Percentiles rank a stretch among this genome's conserved stretches.
Conservation (phyloP, 2,329 filamentous ascomycete species). For the Diaporthe humulicola region DNA sequence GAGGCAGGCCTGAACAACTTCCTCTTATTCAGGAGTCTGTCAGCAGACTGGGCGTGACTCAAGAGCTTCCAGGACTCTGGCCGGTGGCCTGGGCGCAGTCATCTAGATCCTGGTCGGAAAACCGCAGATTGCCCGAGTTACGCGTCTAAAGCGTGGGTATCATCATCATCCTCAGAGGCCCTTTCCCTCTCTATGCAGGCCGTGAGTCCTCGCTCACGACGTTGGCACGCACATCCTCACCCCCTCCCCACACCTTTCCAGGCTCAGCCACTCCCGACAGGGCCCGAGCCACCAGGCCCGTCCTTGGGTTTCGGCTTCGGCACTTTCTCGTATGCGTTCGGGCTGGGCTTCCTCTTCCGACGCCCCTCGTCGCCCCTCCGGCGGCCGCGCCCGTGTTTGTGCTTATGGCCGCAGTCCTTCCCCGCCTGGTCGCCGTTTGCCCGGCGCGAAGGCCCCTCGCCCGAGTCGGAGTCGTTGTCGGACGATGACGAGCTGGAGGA, state of each 20-base stretch:
- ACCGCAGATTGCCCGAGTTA: constrained; percentile 13
- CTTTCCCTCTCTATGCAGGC: not conserved
- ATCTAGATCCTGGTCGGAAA: not conserved
- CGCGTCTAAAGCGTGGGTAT: constrained; percentile 20
- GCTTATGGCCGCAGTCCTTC: constrained; percentile 31
- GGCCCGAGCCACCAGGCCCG: constrained; percentile 29
- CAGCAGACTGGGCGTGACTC: constrained; percentile 2
- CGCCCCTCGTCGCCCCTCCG: constrained; percentile 17
- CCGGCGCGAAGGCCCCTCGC: constrained; percentile 61
- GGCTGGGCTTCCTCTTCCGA: constrained; percentile 38
- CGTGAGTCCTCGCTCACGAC: not conserved
- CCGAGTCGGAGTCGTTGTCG: constrained; percentile 36
- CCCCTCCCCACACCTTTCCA: not conserved
- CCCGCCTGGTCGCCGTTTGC: constrained; percentile 29
- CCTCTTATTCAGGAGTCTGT: not conserved
- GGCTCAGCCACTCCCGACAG: constrained; percentile 17
- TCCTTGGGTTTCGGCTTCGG: constrained; percentile 39
- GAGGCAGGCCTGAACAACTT: not conserved
- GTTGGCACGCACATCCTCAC: not conserved
- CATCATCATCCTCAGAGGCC: constrained; percentile 11
- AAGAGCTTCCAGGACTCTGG: not conserved
- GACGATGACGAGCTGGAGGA: constrained; percentile 62
- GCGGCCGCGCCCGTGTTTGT: constrained; percentile 32
- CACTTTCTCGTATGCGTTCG: constrained; percentile 41
- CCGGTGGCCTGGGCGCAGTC: not conserved